phyloP scores from a whole-genome alignment of 2,329 filamentous ascomycete genomes.

The Furcasterigmium sp. region DNA sequence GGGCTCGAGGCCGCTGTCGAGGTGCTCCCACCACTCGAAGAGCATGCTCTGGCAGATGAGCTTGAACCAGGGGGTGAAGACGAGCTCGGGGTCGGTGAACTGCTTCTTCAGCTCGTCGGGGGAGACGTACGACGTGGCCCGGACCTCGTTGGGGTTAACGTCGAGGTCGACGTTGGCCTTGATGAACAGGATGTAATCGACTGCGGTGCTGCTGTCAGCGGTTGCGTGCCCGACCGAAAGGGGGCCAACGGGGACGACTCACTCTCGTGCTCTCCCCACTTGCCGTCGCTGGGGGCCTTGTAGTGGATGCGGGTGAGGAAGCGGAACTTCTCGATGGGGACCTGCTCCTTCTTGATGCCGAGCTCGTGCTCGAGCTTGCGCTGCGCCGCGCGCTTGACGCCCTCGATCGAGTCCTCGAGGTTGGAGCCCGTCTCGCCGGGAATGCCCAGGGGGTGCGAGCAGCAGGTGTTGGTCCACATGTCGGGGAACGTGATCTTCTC shows the following conservation, averaged over 20 bases:
- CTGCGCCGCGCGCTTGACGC: conserved; percentile 87
- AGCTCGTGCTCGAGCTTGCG: conserved; percentile 93
- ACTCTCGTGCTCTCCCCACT: conserved; percentile 99
- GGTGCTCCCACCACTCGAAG: conserved; percentile 93
- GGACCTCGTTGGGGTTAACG: conserved; percentile 82
- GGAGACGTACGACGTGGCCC: conserved; percentile 78
- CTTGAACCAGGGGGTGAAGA: conserved; percentile 99
- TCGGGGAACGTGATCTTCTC: conserved; percentile 99
- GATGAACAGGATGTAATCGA: conserved; percentile 99
- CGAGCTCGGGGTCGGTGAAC: conserved; percentile 74
- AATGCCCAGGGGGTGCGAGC: conserved; percentile 90
- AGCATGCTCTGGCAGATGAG: conserved; percentile 97
- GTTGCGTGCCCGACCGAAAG: not conserved
- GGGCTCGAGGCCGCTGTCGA: conserved; percentile 75
- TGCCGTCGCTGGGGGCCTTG: conserved; percentile 91
- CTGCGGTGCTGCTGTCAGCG: conserved; percentile 36
- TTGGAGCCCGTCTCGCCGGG: conserved; percentile 85
- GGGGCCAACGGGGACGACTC: conserved; percentile 29
- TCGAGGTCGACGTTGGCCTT: conserved; percentile 83
- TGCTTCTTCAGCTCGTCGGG: conserved; percentile 76
- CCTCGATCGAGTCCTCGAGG: conserved; percentile 72
- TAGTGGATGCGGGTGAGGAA: conserved; percentile 98
- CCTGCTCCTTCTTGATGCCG: conserved; percentile 83
- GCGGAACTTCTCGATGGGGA: conserved; percentile 84
- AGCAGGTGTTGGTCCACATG: conserved; percentile 99